Base-by-base conservation (phyloP, 352 stramenopile species). In the Phytopythium chamaehyphon region DNA sequence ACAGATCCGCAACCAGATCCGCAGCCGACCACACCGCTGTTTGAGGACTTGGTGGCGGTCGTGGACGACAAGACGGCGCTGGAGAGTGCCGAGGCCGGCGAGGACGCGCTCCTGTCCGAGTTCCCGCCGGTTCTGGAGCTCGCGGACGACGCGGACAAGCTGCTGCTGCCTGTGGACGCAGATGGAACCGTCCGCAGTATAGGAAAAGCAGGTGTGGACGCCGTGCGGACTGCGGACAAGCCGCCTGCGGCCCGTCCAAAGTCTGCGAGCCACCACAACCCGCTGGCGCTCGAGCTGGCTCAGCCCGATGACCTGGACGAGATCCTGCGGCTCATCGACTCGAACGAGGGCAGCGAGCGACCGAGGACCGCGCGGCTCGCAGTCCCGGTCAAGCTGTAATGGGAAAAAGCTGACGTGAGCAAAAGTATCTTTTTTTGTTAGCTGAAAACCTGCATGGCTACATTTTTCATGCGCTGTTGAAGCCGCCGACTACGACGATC, bases 401-500 rank as follows among this genome's bases (percentile, higher is more conserved):
- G 6, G 9, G 22, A 16, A 18, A 22, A 23, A 44, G 18, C 16
- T 10, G 38, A 44, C 15, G 38, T 44, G 28, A 33, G 28, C 28
- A 33, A 33, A 33, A 33, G 28, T 33, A 33, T 33, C 28, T 10
- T 33, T 5, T 44, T 18, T 5, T 33, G 39, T 16, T 11, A 49
- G 26, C 5, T 9, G 15, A 8, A 49, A 38, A 26, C 15, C 35
- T 24, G 2, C 16, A 49, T 51, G 23, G 8, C 42, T 43, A 21
- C 15, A 35, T 26, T 12, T 19, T 1, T 37, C 31, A 66, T n/a
- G 54, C 61, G 43, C 54, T 66, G 48, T 31, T 57, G 47, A 57
- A 57, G 37, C 54, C 28, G 28, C 28, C 57, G 21, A 55, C 39
- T 16, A 57, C 62, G 22, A 79, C 66, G 38, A 79, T 75, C 44